Conservation (phyloP, 768 basidiomycete genomes). For the Russula dissimulans region DNA sequence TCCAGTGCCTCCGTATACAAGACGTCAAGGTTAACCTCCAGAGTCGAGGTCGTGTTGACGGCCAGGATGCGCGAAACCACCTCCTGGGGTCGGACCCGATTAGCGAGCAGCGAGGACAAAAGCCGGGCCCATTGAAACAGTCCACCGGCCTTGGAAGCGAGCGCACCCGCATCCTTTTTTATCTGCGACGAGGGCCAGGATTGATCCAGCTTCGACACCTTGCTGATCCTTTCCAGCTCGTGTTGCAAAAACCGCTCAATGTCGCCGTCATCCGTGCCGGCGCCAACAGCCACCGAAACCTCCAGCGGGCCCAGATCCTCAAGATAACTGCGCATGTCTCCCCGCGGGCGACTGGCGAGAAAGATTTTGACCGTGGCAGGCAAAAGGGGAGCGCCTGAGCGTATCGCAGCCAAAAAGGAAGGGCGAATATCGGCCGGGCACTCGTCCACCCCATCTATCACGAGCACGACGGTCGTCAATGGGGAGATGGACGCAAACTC, state of each 20-base stretch:
- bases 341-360: slow-evolving; percentile 16
- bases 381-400: background rate
- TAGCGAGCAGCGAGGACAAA: slow-evolving; percentile 4
- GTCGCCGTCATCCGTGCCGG: slow-evolving; percentile 9
- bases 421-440: slow-evolving; percentile 9
- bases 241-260: slow-evolving; percentile 6
- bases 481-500: slow-evolving; percentile 8
- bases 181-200: background rate
- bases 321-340: slow-evolving; percentile 4
- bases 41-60: background rate
- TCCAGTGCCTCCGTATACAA: slow-evolving; percentile 6
- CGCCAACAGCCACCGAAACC: background rate
- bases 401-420: slow-evolving; percentile 4
- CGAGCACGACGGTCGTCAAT: slow-evolving; percentile 8
- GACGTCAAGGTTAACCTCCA: slow-evolving; percentile 6
- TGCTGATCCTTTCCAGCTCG: background rate
- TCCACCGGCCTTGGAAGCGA: slow-evolving; percentile 10
- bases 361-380: slow-evolving; percentile 15
- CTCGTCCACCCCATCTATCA: slow-evolving; percentile 20
- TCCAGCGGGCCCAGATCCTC: background rate
- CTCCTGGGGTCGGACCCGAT: background rate
- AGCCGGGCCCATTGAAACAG: slow-evolving; percentile 20
- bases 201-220: background rate
- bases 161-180: slow-evolving; percentile 1
- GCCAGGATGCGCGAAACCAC: slow-evolving; percentile 5